Conservation (phyloP, 352 stramenopile species). For the Phytopythium aichiense region DNA sequence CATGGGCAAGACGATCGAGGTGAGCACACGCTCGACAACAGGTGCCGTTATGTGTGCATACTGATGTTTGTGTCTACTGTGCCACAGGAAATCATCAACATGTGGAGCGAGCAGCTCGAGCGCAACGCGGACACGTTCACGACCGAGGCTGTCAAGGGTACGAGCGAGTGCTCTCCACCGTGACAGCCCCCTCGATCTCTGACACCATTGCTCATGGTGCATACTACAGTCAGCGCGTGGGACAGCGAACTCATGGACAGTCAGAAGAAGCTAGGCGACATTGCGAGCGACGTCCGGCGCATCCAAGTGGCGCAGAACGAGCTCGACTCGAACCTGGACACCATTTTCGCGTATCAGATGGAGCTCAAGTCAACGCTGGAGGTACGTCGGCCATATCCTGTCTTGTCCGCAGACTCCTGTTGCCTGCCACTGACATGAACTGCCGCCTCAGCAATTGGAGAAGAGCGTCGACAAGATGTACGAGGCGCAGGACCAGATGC, state of each 20-base stretch:
- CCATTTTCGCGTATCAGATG: conserved; percentile 87
- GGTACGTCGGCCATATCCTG: conserved; percentile 22
- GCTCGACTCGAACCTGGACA: conserved; percentile 82
- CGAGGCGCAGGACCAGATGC: conserved; percentile 82
- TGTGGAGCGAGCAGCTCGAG: conserved; percentile 86
- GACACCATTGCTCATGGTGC: background rate
- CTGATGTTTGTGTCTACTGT: background rate
- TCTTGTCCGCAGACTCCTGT: background rate
- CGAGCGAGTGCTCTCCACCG: background rate
- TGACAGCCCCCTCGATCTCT: background rate
- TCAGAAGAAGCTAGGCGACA: conserved; percentile 79
- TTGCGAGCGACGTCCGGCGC: conserved; percentile 76
- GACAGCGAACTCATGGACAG: conserved; percentile 83
- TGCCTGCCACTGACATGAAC: conserved; percentile 1
- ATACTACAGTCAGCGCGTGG: conserved; percentile 68
- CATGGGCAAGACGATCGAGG: conserved; percentile 82
- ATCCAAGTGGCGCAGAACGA: conserved; percentile 87
- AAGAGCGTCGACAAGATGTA: conserved; percentile 90
- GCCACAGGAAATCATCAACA: conserved; percentile 82
- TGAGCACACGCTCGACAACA: conserved; percentile 9
- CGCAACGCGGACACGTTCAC: conserved; percentile 84
- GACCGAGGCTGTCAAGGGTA: conserved; percentile 84
- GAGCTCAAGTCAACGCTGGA: conserved; percentile 86
- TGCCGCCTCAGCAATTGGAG: conserved; percentile 62
- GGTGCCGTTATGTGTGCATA: background rate